Evolutionary conservation across 257 asterid species (phyloP).

Genomic region (Nicotiana attenuata): DNA sequence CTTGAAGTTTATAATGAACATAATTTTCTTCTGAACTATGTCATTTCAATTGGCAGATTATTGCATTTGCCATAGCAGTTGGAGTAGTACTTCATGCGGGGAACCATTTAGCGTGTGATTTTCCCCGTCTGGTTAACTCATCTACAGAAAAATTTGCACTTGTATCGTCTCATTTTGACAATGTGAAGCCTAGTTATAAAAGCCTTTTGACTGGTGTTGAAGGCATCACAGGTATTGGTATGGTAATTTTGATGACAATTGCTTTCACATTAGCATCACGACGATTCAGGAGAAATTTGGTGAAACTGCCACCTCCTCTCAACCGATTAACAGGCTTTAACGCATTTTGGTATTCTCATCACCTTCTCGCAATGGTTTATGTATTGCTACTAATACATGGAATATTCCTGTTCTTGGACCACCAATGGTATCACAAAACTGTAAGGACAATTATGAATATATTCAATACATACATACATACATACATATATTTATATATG

Average conservation of each 20-base stretch:
- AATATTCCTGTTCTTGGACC: conserved; percentile 62
- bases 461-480: neutral
- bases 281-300: conserved; percentile 52
- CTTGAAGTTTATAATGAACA: too few species aligned
- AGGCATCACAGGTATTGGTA: conserved; percentile 59
- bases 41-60: conserved; percentile 28
- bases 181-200: conserved; percentile 46
- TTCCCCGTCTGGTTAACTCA: conserved; percentile 56
- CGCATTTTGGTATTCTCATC: conserved; percentile 97
- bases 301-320: conserved; percentile 62
- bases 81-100: conserved; percentile 66
- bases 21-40: too few species aligned
- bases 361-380: conserved; percentile 73
- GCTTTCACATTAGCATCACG: conserved; percentile 72
- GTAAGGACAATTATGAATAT: conserved; percentile 30
- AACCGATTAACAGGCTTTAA: conserved; percentile 79
- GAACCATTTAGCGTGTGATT: conserved; percentile 66
- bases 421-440: conserved; percentile 68
- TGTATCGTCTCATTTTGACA: conserved; percentile 55
- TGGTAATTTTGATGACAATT: conserved; percentile 60
- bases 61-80: conserved; percentile 59
- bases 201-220: conserved; percentile 40
- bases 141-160: conserved; percentile 51
- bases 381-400: conserved; percentile 65
- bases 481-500: too few species aligned